These are phyloP conservation scores for Bolboschoenus planiculmis DNA, from an alignment of 176 grass and related monocot genomes.

Conservation along the genomic window DNA sequence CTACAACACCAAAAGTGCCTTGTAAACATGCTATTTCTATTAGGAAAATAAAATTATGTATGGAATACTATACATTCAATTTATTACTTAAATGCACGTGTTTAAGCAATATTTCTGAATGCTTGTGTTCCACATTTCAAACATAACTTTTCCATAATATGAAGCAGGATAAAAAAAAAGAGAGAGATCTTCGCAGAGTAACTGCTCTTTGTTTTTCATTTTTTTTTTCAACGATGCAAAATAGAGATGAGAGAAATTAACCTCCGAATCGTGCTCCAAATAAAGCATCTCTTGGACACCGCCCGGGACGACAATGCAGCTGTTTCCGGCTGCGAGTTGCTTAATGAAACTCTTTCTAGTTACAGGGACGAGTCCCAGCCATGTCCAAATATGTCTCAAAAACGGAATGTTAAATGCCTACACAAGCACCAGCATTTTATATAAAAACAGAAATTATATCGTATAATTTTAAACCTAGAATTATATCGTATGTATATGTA, in stretches of 20 bases:
- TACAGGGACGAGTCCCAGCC: slow-evolving; percentile 60
- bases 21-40: not conserved
- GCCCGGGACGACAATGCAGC: slow-evolving; percentile 69
- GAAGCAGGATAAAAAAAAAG: not conserved
- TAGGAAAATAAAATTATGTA: not conserved
- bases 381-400: slow-evolving; percentile 89
- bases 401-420: slow-evolving; percentile 92
- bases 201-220: not conserved
- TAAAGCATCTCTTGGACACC: slow-evolving; percentile 91
- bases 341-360: slow-evolving; percentile 72
- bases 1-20: slow-evolving; percentile 25
- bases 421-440: not conserved
- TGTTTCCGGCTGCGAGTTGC: slow-evolving; percentile 53
- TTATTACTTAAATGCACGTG: no score
- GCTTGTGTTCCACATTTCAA: not conserved
- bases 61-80: no score
- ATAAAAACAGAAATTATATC: not conserved
- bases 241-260: not conserved
- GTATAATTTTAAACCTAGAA: not conserved
- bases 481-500: not conserved
- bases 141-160: not conserved
- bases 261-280: slow-evolving; percentile 86
- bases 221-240: not conserved
- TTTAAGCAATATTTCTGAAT: not conserved
- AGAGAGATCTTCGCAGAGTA: not conserved